A percentile compares a stretch with the other conserved stretches of the same genome.
These are phyloP conservation scores for Phialophora expanda DNA, from an alignment of 2,329 filamentous ascomycete genomes.

Conservation along the genomic window DNA sequence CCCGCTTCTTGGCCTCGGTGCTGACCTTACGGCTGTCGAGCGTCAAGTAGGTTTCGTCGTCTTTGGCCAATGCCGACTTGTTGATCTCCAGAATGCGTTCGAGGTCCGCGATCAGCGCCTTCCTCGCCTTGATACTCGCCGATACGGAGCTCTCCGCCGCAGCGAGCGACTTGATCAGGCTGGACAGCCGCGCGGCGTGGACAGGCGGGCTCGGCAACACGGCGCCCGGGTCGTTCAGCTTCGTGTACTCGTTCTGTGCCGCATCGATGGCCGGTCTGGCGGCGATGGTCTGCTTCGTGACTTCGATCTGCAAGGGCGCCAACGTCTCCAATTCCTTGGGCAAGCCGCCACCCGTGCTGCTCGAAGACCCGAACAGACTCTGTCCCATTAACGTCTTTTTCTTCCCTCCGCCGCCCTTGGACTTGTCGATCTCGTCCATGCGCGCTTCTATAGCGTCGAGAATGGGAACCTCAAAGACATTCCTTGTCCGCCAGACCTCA, in stretches of 20 bases:
- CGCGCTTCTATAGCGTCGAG: slow-evolving; percentile 80
- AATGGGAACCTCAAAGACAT: slow-evolving; percentile 81
- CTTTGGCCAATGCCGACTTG: slow-evolving; percentile 69
- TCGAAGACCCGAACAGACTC: slow-evolving; percentile 68
- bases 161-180: slow-evolving; percentile 85
- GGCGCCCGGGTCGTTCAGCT: slow-evolving; percentile 73
- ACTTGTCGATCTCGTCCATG: slow-evolving; percentile 70
- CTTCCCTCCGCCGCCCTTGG: slow-evolving; percentile 50
- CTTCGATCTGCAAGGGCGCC: slow-evolving; percentile 72
- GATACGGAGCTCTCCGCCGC: slow-evolving; percentile 87
- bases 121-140: slow-evolving; percentile 85
- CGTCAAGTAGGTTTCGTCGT: slow-evolving; percentile 69
- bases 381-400: slow-evolving; percentile 65
- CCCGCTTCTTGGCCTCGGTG: slow-evolving; percentile 81
- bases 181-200: slow-evolving; percentile 85
- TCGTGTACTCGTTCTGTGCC: slow-evolving; percentile 82
- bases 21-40: slow-evolving; percentile 70
- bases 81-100: slow-evolving; percentile 82
- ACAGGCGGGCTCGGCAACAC: slow-evolving; percentile 81
- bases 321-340: slow-evolving; percentile 79
- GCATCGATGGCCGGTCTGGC: slow-evolving; percentile 70
- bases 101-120: slow-evolving; percentile 75
- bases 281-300: slow-evolving; percentile 73
- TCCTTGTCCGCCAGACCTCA: slow-evolving; percentile 88
- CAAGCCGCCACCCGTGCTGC: slow-evolving; percentile 58